Base-by-base conservation (phyloP, 2,329 filamentous ascomycete genomes). In the Aspergillus sp. region DNA sequence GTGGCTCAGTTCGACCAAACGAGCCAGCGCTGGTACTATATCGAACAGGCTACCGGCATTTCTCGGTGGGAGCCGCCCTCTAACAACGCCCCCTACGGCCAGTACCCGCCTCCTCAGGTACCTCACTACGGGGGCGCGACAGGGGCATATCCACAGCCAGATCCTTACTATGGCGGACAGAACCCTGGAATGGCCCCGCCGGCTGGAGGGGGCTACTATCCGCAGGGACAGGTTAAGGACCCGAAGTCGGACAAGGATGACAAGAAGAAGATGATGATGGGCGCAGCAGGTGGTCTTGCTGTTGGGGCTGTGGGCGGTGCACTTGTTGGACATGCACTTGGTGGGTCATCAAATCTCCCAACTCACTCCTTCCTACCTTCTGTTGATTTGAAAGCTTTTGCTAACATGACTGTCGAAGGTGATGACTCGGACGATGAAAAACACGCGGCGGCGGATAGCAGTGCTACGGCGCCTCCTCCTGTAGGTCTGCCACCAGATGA, bases 31-130 rank as follows among this genome's bases (percentile, higher is more conserved):
- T 54, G 52, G 52, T 54, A 54, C 52, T 54, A 54, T 23, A 54
- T 54, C 52, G 52, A 54, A 37, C 52, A 54, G 33, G 52, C 52
- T 4, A 54, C 52, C 4, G 52, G 52, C 6, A 54, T 54, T n/a
- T 54, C 52, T 14, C 52, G 52, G 2, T 54, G 52, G 52, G 52
- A 54, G 39, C 52, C 52, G 43, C 52, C 52, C 8, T 19, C 52
- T 7, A 27, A n/a, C 5, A 33, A 43, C 4, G 52, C 52, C 2
- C 52, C 52, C 3, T 54, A 54, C 41, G 52, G 52, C 12, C 52
- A 54, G 52, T 31, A 47, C 15, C 8, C 15, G 9, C 43, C 17
- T 15, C 19, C 52, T 19, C 52, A 54, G 52, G 43, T 54, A 6
- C 52, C 52, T 14, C 52, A 54, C 19, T 54, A 54, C n/a, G 43